Evolutionary conservation across 371 early-diverging fungal genomes (phyloP).

Genomic region (Basidiobolus meristosporus): DNA sequence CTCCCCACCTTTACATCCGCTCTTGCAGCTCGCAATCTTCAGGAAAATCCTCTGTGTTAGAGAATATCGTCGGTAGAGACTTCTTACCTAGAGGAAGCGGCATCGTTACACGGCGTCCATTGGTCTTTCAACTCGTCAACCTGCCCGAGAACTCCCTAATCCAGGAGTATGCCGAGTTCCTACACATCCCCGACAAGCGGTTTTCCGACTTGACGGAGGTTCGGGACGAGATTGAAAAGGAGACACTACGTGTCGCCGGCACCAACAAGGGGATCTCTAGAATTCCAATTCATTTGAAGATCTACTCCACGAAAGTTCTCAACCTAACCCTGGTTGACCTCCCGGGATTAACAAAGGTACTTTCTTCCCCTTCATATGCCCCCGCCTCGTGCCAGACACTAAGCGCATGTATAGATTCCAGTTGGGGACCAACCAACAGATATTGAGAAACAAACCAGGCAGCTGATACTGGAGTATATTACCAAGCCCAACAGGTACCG

Average conservation of each 20-base stretch:
- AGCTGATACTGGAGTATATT: slow-evolving; percentile 67
- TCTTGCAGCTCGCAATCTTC: slow-evolving; percentile 66
- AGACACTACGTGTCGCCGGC: slow-evolving; percentile 73
- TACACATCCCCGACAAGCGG: slow-evolving; percentile 50
- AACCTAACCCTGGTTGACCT: slow-evolving; percentile 85
- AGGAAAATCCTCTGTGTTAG: slow-evolving; percentile 85
- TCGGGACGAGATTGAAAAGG: slow-evolving; percentile 72
- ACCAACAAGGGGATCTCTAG: slow-evolving; percentile 73
- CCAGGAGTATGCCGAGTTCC: slow-evolving; percentile 48
- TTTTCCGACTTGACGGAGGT: slow-evolving; percentile 71
- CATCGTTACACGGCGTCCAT: slow-evolving; percentile 81
- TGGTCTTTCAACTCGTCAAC: slow-evolving; percentile 76
- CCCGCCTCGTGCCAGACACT: background rate
- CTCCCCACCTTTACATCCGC: too few species aligned
- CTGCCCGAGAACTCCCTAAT: slow-evolving; percentile 11
- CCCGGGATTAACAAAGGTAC: slow-evolving; percentile 84
- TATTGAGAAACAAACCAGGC: slow-evolving; percentile 75
- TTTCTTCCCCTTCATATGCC: background rate
- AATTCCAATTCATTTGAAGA: slow-evolving; percentile 76
- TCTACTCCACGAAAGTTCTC: slow-evolving; percentile 68
- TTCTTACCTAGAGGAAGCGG: slow-evolving; percentile 84
- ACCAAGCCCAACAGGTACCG: slow-evolving; percentile 71
- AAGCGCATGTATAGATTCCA: slow-evolving; percentile 11
- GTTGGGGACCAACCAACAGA: slow-evolving; percentile 69
- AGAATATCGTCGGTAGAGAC: slow-evolving; percentile 78